These are phyloP conservation scores for Trichoderma guizhouense DNA, from an alignment of 2,329 filamentous ascomycete genomes.

Conservation along the genomic window DNA sequence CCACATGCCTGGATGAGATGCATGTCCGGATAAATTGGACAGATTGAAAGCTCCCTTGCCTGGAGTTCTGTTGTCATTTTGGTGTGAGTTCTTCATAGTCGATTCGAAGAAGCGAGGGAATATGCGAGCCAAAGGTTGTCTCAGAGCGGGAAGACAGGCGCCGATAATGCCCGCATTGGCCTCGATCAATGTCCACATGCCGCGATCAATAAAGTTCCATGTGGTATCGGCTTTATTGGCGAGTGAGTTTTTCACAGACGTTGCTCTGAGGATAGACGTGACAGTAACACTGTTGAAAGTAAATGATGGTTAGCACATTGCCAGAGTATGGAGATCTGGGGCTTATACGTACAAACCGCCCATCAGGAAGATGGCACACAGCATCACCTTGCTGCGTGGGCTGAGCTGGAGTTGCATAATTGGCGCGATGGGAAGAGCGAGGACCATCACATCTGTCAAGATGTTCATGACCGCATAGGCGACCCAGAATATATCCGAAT, in stretches of 20 bases:
- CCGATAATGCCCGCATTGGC: conserved; percentile 38
- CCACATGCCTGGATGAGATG: conserved; percentile 6
- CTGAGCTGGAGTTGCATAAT: conserved; percentile 34
- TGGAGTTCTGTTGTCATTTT: not conserved
- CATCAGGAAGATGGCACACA: conserved; percentile 37
- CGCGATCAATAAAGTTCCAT: conserved; percentile 26
- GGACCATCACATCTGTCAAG: conserved; percentile 36
- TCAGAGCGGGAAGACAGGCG: conserved; percentile 33
- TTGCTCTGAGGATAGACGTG: conserved; percentile 37
- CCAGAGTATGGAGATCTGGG: not conserved
- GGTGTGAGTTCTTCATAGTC: conserved; percentile 19
- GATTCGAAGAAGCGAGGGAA: conserved; percentile 23
- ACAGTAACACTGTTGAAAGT: conserved; percentile 28
- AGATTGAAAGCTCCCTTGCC: not conserved
- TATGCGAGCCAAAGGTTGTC: conserved; percentile 21
- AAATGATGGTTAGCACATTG: not conserved
- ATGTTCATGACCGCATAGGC: conserved; percentile 40
- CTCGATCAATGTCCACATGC: conserved; percentile 37
- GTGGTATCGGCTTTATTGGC: conserved; percentile 32
- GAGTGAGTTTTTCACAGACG: conserved; percentile 33
- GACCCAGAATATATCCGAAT: conserved; percentile 43
- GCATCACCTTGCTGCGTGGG: conserved; percentile 31
- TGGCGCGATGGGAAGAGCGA: conserved; percentile 35
- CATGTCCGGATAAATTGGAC: not conserved
- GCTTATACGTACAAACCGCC: conserved; percentile 34